A percentile compares a stretch with the other conserved stretches of the same genome.
Evolutionary conservation across 1,139 yeast species (phyloP).

Genomic region (Hyphopichia fennica): DNA sequence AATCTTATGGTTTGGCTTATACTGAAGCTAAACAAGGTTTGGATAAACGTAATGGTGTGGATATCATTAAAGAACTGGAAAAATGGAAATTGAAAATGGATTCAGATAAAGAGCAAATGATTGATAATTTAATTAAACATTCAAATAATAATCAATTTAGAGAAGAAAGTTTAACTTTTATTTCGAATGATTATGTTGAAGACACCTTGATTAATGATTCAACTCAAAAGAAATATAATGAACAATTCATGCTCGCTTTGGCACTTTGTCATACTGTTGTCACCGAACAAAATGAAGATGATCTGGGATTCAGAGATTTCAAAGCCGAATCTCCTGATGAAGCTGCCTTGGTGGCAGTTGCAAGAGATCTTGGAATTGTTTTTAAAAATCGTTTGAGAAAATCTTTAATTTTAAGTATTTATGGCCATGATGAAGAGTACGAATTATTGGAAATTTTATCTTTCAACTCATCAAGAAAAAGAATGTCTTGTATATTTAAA

Average conservation of each 20-base stretch:
- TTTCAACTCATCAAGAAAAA: slow-evolving; percentile 88
- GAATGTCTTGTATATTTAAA: slow-evolving; percentile 57
- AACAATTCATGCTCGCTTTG: slow-evolving; percentile 80
- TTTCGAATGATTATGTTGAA: slow-evolving; percentile 59
- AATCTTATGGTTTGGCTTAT: slow-evolving; percentile 88
- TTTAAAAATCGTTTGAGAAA: slow-evolving; percentile 74
- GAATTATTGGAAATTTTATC: slow-evolving; percentile 77
- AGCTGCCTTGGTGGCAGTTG: slow-evolving; percentile 91
- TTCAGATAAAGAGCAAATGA: slow-evolving; percentile 66
- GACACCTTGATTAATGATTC: slow-evolving; percentile 42
- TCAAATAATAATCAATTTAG: slow-evolving; percentile 58
- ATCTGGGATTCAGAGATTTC: slow-evolving; percentile 55
- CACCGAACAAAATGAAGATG: slow-evolving; percentile 62
- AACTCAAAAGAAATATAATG: slow-evolving; percentile 62
- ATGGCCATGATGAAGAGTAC: slow-evolving; percentile 71
- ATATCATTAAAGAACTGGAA: slow-evolving; percentile 67
- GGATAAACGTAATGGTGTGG: slow-evolving; percentile 82
- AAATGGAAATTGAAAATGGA: slow-evolving; percentile 63
- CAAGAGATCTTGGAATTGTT: slow-evolving; percentile 87
- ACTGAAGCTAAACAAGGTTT: slow-evolving; percentile 95
- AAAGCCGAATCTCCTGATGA: slow-evolving; percentile 99
- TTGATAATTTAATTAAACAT: slow-evolving; percentile 47
- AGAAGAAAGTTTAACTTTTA: slow-evolving; percentile 72
- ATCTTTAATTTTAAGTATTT: slow-evolving; percentile 67
- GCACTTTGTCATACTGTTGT: slow-evolving; percentile 93